These are phyloP conservation scores for Aspergillus transmontanensis DNA, from an alignment of 2,329 filamentous ascomycete species.

Conservation along the genomic window DNA sequence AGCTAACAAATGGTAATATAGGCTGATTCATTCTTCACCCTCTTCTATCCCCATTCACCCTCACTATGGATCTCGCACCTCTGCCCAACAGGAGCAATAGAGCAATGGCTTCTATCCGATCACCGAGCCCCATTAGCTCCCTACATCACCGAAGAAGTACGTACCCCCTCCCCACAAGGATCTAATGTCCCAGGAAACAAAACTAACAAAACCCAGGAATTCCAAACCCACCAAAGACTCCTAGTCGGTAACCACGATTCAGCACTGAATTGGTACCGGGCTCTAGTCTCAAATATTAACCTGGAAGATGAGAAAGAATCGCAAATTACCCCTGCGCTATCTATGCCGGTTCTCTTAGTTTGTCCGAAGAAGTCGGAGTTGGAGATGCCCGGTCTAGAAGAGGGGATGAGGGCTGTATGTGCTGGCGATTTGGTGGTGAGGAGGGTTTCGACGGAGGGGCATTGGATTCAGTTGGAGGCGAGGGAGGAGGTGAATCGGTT, in stretches of 20 bases:
- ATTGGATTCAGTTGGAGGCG: constrained; percentile 31
- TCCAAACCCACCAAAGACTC: constrained; percentile 21
- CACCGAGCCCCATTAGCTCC: constrained; percentile 15
- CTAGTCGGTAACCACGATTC: constrained; percentile 21
- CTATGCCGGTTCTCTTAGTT: constrained; percentile 24
- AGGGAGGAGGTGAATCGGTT: constrained; percentile 26
- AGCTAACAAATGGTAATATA: not conserved
- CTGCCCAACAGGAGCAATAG: constrained; percentile 22
- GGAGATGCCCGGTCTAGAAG: constrained; percentile 15
- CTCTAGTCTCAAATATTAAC: constrained; percentile 24
- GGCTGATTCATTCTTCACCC: constrained; percentile 26
- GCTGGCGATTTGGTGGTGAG: constrained; percentile 21
- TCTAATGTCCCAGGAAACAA: not conserved
- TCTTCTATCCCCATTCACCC: constrained; percentile 26
- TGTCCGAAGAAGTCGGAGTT: constrained; percentile 14
- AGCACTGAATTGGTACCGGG: constrained; percentile 30
- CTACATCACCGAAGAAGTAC: constrained; percentile 25
- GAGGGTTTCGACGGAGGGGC: constrained; percentile 19
- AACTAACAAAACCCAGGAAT: constrained; percentile 18
- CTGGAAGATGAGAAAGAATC: constrained; percentile 12
- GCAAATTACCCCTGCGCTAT: constrained; percentile 16
- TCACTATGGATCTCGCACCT: constrained; percentile 24
- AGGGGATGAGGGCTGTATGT: constrained; percentile 17
- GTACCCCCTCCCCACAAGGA: not conserved
- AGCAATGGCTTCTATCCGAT: constrained; percentile 25